Evolutionary conservation across 108 stramenopile genomes (phyloP), one percentile per base, ranked within the genome.

Genomic region (Pseudonitzschia multiseries): DNA sequence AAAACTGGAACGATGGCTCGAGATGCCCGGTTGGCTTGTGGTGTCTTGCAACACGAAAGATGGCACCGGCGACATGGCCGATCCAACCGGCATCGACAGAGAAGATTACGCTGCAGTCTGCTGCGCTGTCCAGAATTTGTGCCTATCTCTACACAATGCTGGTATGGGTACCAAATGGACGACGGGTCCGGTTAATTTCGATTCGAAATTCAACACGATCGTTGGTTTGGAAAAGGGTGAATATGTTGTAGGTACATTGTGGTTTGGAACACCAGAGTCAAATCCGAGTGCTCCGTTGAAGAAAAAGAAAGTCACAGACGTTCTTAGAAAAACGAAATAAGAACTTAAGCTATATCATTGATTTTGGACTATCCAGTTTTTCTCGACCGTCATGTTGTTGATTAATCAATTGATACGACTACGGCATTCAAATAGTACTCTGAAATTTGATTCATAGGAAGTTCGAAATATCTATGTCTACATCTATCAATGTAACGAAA

Each of bases 151-250:
- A 21, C 79, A 82, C 52, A 56, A 74, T 18, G 31, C 68, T 26
- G 86, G 86, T 4, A 78, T 87, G 57, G 86, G 83, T 1, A 83
- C 84, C 14, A 87, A 87, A 62, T 87, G 86, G 86, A 83, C 83
- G 21, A 84, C 80, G 15, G 86, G 86, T 15, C 77, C 85, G 10
- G 83, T 86, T 4, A 85, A 84, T 62, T 84, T 84, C 64, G 81
- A 84, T 50, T 27, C 26, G 22, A 20, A 54, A 14, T 84, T 84
- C 59, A 48, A 59, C 20, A 68, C 82, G 13, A 66, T 70, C 1
- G 80, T 79, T 43, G 84, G 84, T 8, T 70, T 84, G 48, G 28
- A 44, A 57, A 6, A 14, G 13, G 70, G 70, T 3, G 84, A 84
- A 69, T 82, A 74, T 42, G 75, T 74, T 0, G 81, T 84, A n/a